A percentile compares a stretch with the other conserved stretches of the same genome.
These are phyloP conservation scores for Cladorrhinum sp. DNA, from an alignment of 2,329 filamentous ascomycete species.

Conservation along the genomic window DNA sequence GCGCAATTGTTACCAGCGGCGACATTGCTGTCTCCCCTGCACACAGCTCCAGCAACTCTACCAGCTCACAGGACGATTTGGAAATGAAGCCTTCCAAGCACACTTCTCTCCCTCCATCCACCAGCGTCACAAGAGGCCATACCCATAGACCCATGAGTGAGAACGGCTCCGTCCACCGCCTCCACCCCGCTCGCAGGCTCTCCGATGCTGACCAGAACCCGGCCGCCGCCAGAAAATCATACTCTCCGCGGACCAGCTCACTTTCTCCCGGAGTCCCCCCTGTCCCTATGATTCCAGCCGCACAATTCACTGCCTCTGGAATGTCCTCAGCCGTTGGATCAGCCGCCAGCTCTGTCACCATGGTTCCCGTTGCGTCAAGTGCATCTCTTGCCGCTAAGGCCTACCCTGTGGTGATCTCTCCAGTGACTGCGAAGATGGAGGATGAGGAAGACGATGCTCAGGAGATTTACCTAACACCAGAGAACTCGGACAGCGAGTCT, in stretches of 20 bases:
- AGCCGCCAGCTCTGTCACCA: conserved; percentile 23
- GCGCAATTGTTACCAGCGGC: conserved; percentile 12
- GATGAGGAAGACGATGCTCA: not conserved
- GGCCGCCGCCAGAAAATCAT: conserved; percentile 11
- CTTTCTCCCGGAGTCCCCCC: conserved; percentile 26
- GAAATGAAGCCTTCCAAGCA: conserved; percentile 36
- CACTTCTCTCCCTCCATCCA: conserved; percentile 6
- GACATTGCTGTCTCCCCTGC: conserved; percentile 28
- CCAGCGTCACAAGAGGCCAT: conserved; percentile 9
- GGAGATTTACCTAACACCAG: conserved; percentile 5
- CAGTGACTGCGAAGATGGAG: conserved; percentile 8
- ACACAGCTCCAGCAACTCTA: conserved; percentile 39
- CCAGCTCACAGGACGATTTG: conserved; percentile 40
- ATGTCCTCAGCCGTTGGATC: conserved; percentile 17
- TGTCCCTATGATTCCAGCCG: conserved; percentile 25
- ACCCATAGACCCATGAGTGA: conserved; percentile 18
- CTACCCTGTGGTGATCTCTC: not conserved
- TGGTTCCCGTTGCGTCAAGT: conserved; percentile 21
- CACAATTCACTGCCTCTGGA: conserved; percentile 22
- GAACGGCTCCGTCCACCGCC: conserved; percentile 24
- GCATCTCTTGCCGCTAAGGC: conserved; percentile 17
- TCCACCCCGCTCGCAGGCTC: conserved; percentile 27
- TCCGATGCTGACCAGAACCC: conserved; percentile 22
- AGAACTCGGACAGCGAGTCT: conserved; percentile 12
- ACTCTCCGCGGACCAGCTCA: conserved; percentile 12